Percentiles rank a stretch among this genome's conserved stretches.
Evolutionary conservation across 768 basidiomycete species (phyloP).

Genomic region (Serendipita indica): DNA sequence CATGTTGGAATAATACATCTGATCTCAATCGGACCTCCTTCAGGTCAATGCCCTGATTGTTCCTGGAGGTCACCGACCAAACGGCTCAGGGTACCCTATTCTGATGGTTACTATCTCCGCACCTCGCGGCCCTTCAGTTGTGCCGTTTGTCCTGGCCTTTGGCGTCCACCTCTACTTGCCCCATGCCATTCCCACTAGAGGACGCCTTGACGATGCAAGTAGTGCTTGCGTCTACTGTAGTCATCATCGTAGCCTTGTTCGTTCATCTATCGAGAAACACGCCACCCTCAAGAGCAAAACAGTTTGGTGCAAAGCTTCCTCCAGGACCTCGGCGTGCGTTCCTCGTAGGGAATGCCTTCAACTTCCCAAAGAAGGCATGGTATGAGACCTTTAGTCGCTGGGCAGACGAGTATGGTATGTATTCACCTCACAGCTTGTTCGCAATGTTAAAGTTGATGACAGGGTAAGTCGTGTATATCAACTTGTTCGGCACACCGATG

Average conservation of each 20-base stretch:
- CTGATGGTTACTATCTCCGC: no score
- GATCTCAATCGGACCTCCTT: no score
- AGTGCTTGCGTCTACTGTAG: background rate
- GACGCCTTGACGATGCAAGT: no score
- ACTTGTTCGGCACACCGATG: slow-evolving; percentile 12
- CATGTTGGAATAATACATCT: no score
- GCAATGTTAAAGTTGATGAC: background rate
- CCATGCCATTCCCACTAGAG: no score
- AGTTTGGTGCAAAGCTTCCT: slow-evolving; percentile 11
- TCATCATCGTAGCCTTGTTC: background rate
- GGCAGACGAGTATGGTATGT: slow-evolving; percentile 12
- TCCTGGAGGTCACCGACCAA: no score
- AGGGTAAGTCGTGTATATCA: slow-evolving; percentile 11
- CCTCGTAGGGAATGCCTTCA: slow-evolving; percentile 17
- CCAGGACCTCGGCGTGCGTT: slow-evolving; percentile 18
- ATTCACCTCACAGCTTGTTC: no score
- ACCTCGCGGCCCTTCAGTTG: no score
- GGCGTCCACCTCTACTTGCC: no score
- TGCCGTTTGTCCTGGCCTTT: no score
- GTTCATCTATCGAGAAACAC: background rate
- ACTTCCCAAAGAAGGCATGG: slow-evolving; percentile 14
- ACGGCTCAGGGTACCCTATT: no score
- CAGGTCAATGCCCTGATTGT: no score
- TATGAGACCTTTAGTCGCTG: slow-evolving; percentile 7
- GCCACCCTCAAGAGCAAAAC: background rate